A percentile compares a stretch with the other conserved stretches of the same genome.
Evolutionary conservation across 257 asterid species (phyloP).

Genomic region (Nicotiana tomentosiformis): DNA sequence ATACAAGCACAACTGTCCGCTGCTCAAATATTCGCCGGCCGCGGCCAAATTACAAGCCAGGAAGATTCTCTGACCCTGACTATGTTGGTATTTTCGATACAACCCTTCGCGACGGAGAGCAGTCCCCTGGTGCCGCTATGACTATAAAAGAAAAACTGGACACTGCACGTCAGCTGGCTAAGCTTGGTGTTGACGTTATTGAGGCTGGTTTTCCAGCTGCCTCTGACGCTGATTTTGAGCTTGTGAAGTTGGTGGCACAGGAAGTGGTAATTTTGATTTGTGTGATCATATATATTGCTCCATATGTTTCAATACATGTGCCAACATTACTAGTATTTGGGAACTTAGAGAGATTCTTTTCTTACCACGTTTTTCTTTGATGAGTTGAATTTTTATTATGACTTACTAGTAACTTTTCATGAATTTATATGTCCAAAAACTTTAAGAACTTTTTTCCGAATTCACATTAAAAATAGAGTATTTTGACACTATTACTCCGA

Average conservation of each 20-base stretch:
- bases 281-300: too few species aligned
- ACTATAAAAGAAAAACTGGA: conserved; percentile 85
- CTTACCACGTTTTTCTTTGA: too few species aligned
- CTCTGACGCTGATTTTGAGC: conserved; percentile 83
- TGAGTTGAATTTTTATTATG: too few species aligned
- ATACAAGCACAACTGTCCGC: too few species aligned
- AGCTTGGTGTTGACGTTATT: conserved; percentile 85
- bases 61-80: conserved; percentile 58
- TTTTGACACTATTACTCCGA: too few species aligned
- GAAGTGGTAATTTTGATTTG: conserved; percentile 22
- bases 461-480: too few species aligned
- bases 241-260: conserved; percentile 63
- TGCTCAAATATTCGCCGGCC: conserved; percentile 12
- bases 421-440: too few species aligned
- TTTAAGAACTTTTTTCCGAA: too few species aligned
- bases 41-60: neutral
- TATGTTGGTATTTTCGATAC: conserved; percentile 90
- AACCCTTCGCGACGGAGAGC: conserved; percentile 97
- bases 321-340: too few species aligned
- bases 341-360: too few species aligned
- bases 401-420: too few species aligned
- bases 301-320: too few species aligned
- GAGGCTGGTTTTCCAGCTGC: conserved; percentile 98
- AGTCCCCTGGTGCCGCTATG: conserved; percentile 98
- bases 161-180: conserved; percentile 75